Evolutionary conservation across 257 asterid species (phyloP).

Genomic region (Galeopsis tetrahit): DNA sequence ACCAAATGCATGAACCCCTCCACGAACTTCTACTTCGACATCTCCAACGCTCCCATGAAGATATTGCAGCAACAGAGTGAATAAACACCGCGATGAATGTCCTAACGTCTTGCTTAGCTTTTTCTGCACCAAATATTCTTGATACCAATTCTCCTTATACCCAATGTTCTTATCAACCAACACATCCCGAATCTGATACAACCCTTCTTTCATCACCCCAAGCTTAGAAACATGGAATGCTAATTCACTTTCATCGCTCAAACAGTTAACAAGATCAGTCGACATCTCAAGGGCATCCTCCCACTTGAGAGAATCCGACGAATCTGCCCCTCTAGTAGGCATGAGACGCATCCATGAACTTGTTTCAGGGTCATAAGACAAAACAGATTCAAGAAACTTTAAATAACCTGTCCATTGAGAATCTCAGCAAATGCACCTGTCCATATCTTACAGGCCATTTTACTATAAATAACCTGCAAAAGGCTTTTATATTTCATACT

Average conservation of each 20-base stretch:
- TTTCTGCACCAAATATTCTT: conserved; percentile 75
- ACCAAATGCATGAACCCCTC: conserved; percentile 40
- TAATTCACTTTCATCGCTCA: too few relatives aligned
- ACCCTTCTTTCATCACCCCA: too few relatives aligned
- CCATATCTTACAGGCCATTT: conserved; percentile 49
- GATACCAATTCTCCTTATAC: conserved; percentile 65
- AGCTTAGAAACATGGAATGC: too few relatives aligned
- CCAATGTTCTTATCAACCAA: conserved; percentile 74
- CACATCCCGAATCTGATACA: conserved; percentile 49
- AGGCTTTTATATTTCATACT: too few relatives aligned
- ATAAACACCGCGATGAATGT: conserved; percentile 74
- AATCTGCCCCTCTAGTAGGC: conserved; percentile 51
- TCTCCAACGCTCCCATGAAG: conserved; percentile 63
- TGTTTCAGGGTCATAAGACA: conserved; percentile 62
- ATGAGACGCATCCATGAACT: conserved; percentile 88
- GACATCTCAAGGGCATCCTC: too few relatives aligned
- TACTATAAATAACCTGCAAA: too few relatives aligned
- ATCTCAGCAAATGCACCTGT: conserved; percentile 59
- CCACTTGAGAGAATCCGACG: too few relatives aligned
- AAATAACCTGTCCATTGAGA: conserved; percentile 55
- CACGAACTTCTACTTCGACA: too few relatives aligned
- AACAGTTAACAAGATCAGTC: too few relatives aligned
- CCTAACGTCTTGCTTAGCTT: conserved; percentile 68
- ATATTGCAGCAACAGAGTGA: conserved; percentile 70
- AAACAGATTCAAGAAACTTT: conserved; percentile 54